Percentiles rank a stretch among this genome's conserved stretches.
These are phyloP conservation scores for Kwoniella mangroviensis DNA, from an alignment of 768 basidiomycete species.

Conservation along the genomic window DNA sequence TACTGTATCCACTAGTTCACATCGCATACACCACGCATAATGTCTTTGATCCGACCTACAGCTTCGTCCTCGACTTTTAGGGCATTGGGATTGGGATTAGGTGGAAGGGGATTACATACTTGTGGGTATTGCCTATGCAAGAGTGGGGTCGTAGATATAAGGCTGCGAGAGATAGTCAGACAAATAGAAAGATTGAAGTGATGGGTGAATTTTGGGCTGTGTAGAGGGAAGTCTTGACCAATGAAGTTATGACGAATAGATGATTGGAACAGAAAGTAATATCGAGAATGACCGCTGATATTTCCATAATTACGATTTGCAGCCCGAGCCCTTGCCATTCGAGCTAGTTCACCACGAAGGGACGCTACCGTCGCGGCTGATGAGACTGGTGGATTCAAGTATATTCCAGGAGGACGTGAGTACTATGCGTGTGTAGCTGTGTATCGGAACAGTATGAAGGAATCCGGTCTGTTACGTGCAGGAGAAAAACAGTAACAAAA, in stretches of 20 bases:
- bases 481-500: too few relatives aligned
- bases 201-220: too few relatives aligned
- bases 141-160: too few relatives aligned
- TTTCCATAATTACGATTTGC: not conserved
- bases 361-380: conserved; percentile 44
- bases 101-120: conserved; percentile 34
- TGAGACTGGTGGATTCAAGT: conserved; percentile 57
- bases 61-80: conserved; percentile 27
- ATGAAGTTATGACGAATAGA: not conserved
- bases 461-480: too few relatives aligned
- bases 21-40: not conserved
- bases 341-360: conserved; percentile 30
- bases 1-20: conserved; percentile 4
- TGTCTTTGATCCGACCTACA: conserved; percentile 25
- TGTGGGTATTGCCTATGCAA: conserved; percentile 15
- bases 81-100: conserved; percentile 28
- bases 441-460: not conserved
- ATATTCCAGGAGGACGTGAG: conserved; percentile 59
- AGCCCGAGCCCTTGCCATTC: conserved; percentile 46
- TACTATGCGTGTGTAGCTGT: conserved; percentile 19
- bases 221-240: too few relatives aligned
- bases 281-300: conserved; percentile 2
- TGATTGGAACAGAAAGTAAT: not conserved
- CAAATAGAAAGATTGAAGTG: too few relatives aligned
- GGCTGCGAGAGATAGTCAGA: too few relatives aligned